phyloP scores from a whole-genome alignment of 306 rosid genomes.

The Astragalus glycyphyllos region DNA sequence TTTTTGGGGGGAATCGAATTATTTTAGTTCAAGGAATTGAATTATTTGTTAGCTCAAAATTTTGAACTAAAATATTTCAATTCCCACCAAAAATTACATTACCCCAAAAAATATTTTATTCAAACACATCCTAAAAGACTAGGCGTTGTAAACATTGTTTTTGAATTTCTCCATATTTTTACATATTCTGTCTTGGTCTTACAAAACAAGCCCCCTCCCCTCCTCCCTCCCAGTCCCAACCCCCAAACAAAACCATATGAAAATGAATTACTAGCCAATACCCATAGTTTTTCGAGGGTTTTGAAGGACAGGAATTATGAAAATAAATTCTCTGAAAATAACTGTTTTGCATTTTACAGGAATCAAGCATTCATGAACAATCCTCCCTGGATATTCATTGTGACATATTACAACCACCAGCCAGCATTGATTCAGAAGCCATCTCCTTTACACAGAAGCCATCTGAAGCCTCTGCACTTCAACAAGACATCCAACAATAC shows the following conservation, averaged over 20 bases:
- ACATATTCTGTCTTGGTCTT: background rate
- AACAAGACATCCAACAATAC: slow-evolving; percentile 67
- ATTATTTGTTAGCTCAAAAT: no score
- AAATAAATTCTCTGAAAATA: background rate
- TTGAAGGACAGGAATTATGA: background rate
- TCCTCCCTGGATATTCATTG: slow-evolving; percentile 30
- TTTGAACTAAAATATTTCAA: no score
- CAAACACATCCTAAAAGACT: background rate
- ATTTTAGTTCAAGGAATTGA: no score
- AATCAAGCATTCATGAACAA: slow-evolving; percentile 38
- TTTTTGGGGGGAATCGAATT: no score
- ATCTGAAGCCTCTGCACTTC: slow-evolving; percentile 48
- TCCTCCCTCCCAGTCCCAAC: no score
- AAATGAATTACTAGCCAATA: no score
- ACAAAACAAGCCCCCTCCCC: background rate
- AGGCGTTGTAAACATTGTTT: background rate
- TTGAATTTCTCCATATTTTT: slow-evolving; percentile 12
- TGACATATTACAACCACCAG: slow-evolving; percentile 41
- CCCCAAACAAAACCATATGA: no score
- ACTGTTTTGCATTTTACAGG: slow-evolving; percentile 51
- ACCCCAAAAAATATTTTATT: no score
- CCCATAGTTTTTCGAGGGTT: no score
- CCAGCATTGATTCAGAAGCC: slow-evolving; percentile 7
- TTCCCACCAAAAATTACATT: no score
- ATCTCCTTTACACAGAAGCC: slow-evolving; percentile 68